A percentile compares a stretch with the other conserved stretches of the same genome.
Conservation (phyloP, 176 grass and related monocot species). For the Phoenix roebelenii region DNA sequence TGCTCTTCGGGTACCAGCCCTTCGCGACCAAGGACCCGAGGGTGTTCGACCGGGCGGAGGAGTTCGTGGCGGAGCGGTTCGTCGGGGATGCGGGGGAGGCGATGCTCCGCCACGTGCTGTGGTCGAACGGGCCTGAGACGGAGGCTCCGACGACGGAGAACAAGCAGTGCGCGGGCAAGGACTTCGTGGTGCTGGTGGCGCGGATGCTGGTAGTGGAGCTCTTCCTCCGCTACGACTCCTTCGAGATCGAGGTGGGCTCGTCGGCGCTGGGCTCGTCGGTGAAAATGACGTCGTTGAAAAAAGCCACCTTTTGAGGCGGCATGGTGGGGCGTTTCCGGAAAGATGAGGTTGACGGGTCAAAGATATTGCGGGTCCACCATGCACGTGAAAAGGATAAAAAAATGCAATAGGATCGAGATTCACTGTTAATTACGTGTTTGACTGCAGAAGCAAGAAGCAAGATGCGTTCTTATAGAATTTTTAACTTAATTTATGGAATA, state of each 20-base stretch:
- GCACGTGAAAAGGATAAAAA: too few relatives aligned
- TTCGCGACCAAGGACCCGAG: slow-evolving; percentile 91
- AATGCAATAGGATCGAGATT: too few relatives aligned
- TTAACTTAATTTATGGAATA: too few relatives aligned
- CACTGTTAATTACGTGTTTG: too few relatives aligned
- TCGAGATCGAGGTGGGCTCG: slow-evolving; percentile 72
- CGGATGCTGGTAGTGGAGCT: slow-evolving; percentile 84
- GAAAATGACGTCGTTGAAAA: slow-evolving; percentile 83
- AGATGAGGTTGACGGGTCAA: too few relatives aligned
- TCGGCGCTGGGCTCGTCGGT: slow-evolving; percentile 76
- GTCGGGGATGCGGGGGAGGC: slow-evolving; percentile 46
- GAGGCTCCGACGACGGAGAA: slow-evolving; percentile 61
- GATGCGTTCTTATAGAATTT: too few relatives aligned
- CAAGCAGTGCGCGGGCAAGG: slow-evolving; percentile 97
- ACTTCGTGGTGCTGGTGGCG: slow-evolving; percentile 89
- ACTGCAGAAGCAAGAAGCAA: too few relatives aligned
- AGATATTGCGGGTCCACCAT: too few relatives aligned
- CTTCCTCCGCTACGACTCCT: slow-evolving; percentile 91
- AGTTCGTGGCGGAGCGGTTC: slow-evolving; percentile 79
- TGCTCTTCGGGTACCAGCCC: slow-evolving; percentile 98
- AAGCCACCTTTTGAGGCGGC: slow-evolving; percentile 56
- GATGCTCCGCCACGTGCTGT: slow-evolving; percentile 72
- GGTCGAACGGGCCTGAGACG: slow-evolving; percentile 96
- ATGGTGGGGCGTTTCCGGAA: neutral
- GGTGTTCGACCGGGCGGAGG: slow-evolving; percentile 65